Percentiles rank a stretch among this genome's conserved stretches.
Conservation (phyloP, 177 flowering plant species). For the Viscum album region DNA sequence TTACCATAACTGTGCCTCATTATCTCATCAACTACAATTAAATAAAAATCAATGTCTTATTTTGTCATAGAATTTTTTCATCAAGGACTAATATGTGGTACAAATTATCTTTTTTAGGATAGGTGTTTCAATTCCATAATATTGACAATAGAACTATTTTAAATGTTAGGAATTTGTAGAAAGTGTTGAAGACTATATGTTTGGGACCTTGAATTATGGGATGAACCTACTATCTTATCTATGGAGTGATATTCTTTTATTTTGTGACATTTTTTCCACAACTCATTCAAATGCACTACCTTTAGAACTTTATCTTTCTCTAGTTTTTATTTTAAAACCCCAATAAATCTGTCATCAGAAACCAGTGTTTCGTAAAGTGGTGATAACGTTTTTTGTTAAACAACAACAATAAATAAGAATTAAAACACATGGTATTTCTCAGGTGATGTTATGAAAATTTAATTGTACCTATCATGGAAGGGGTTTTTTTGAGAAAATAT, state of each 20-base stretch:
- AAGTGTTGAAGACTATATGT: constrained; percentile 27
- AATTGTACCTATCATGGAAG: constrained; percentile 51
- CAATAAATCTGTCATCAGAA: no score
- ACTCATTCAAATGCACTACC: not conserved
- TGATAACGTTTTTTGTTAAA: no score
- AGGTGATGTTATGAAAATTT: not conserved
- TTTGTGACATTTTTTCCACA: not conserved
- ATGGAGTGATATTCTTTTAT: constrained; percentile 52
- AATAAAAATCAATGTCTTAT: constrained; percentile 67
- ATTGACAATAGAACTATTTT: not conserved
- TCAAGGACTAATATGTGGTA: constrained; percentile 7
- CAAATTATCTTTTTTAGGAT: not conserved
- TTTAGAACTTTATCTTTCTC: not conserved
- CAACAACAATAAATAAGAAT: no score
- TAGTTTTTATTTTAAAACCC: not conserved
- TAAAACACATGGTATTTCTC: not conserved
- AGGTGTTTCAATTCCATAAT: not conserved
- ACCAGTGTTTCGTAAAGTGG: no score
- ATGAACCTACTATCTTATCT: constrained; percentile 76
- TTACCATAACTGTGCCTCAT: constrained; percentile 68
- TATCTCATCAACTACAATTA: constrained; percentile 94
- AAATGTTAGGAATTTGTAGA: constrained; percentile 26
- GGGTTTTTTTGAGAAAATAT: constrained; percentile 67
- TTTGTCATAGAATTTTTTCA: constrained; percentile 61
- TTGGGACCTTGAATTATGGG: constrained; percentile 32